Base-by-base conservation (phyloP, 192 early-diverging fungal species). In the Backusella tarrabulga region DNA sequence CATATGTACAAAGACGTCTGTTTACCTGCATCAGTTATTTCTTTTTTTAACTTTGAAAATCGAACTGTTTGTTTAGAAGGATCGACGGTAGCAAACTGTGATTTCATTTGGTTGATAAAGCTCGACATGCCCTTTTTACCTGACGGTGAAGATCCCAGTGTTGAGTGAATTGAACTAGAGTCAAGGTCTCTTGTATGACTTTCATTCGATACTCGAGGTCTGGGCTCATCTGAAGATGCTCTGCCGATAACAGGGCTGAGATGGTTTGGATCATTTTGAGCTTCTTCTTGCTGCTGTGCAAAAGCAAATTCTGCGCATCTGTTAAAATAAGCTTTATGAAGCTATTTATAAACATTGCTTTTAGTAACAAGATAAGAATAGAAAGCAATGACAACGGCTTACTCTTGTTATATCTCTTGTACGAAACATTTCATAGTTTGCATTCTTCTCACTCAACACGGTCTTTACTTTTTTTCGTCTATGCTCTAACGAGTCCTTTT, bases 1-100 rank as follows among this genome's bases (percentile, higher is more conserved):
- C 19, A 26, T 19, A 26, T 26, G 1, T 23, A 60, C n/a, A 60
- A 7, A 26, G 12, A 36, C 17, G n/a, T 14, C 19, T 19, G 15
- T 46, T 68, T 74, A 81, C 80, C 80, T 66, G 80, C 36, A 42
- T 81, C 80, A 11, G 68, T 54, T 29, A 81, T 75, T 23, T 81
- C 80, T 40, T 81, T 77, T 41, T 81, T 81, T 9, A 73, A 19
- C 34, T 78, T 81, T 34, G 76, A 76, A 34, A 66, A 70, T 36
- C 74, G 66, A 36, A 56, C 69, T n/a, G 34, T 77, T n/a, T 74
- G 76, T 36, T 81, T 81, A 29, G 40, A 46, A 14, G 76, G 72
- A 77, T 81, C 80, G 4, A 52, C 34, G 17, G 63, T 41, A 68
- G 66, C 38, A 34, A 72, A 63, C 15, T 75, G 76, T 54, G 76